Evolutionary conservation across 176 grass and related monocot species (phyloP).

Genomic region (Eleusine coracana): DNA sequence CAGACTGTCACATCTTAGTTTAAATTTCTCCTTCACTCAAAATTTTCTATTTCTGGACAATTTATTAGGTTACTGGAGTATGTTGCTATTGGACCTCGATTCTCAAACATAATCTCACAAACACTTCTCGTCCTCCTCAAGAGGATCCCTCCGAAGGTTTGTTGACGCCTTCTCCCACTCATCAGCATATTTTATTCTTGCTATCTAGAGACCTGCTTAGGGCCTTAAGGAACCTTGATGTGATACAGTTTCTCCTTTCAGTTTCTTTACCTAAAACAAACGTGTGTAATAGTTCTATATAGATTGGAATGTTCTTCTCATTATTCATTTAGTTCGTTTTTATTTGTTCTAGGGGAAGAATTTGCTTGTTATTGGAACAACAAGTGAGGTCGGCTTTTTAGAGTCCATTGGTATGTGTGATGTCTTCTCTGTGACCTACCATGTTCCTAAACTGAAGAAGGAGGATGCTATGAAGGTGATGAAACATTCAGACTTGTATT

Average conservation of each 20-base stretch:
- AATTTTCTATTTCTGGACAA: conserved; percentile 19
- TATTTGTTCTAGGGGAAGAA: conserved; percentile 62
- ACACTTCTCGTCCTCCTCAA: conserved; percentile 90
- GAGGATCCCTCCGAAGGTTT: conserved; percentile 92
- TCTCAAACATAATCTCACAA: conserved; percentile 90
- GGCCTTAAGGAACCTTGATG: neutral
- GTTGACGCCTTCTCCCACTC: neutral
- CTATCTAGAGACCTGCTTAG: neutral
- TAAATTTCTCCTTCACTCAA: neutral
- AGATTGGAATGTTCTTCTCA: neutral
- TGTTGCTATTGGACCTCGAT: conserved; percentile 90
- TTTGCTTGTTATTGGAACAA: conserved; percentile 89
- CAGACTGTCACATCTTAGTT: neutral
- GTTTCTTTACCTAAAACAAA: neutral
- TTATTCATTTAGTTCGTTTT: neutral
- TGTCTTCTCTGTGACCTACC: conserved; percentile 87
- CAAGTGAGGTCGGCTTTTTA: conserved; percentile 79
- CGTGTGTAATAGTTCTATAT: neutral
- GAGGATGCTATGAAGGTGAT: conserved; percentile 91
- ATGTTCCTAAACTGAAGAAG: conserved; percentile 85
- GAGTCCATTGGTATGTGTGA: conserved; percentile 94
- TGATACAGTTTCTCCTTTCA: neutral
- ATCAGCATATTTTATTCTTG: neutral
- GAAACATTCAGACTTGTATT: neutral
- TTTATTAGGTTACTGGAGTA: conserved; percentile 87